Evolutionary conservation across 108 stramenopile species (phyloP).

Genomic region (Chaetoceros tenuissimus): DNA sequence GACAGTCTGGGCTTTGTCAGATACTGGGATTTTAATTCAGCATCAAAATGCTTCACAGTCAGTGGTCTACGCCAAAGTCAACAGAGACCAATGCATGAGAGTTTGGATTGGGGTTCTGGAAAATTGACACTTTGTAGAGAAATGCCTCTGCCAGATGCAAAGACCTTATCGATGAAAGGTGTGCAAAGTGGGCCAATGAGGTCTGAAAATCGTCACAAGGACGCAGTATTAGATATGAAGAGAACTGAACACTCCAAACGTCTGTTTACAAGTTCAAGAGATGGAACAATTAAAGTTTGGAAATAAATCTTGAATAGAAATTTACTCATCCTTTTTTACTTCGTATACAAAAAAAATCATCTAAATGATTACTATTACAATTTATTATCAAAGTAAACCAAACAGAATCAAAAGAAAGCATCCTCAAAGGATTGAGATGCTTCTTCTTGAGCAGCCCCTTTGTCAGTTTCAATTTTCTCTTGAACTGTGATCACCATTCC

Average conservation of each 20-base stretch:
- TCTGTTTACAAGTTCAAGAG: slow-evolving; percentile 54
- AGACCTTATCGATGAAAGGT: too few species aligned
- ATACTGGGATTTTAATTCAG: slow-evolving; percentile 82
- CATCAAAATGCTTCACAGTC: slow-evolving; percentile 79
- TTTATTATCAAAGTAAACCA: too few species aligned
- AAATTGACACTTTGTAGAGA: slow-evolving; percentile 71
- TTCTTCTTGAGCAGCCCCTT: too few species aligned
- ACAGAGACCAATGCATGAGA: slow-evolving; percentile 60
- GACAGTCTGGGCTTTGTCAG: slow-evolving; percentile 77
- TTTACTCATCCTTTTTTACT: too few species aligned
- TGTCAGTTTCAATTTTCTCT: too few species aligned
- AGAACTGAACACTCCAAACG: slow-evolving; percentile 47
- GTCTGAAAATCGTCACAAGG: slow-evolving; percentile 37
- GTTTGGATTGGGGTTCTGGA: slow-evolving; percentile 32
- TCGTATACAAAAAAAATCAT: too few species aligned
- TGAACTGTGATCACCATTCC: too few species aligned
- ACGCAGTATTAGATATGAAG: slow-evolving; percentile 74
- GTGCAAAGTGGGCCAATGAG: slow-evolving; percentile 27
- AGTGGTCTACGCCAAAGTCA: slow-evolving; percentile 54
- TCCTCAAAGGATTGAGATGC: too few species aligned
- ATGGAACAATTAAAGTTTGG: slow-evolving; percentile 73
- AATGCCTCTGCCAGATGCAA: slow-evolving; percentile 31
- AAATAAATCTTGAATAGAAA: slow-evolving; percentile 2
- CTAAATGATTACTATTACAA: too few species aligned
- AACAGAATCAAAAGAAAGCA: too few species aligned